A percentile compares a stretch with the other conserved stretches of the same genome.
Evolutionary conservation across 1,284 basidiomycete genomes (phyloP).

Genomic region (Puccinia novopanici): DNA sequence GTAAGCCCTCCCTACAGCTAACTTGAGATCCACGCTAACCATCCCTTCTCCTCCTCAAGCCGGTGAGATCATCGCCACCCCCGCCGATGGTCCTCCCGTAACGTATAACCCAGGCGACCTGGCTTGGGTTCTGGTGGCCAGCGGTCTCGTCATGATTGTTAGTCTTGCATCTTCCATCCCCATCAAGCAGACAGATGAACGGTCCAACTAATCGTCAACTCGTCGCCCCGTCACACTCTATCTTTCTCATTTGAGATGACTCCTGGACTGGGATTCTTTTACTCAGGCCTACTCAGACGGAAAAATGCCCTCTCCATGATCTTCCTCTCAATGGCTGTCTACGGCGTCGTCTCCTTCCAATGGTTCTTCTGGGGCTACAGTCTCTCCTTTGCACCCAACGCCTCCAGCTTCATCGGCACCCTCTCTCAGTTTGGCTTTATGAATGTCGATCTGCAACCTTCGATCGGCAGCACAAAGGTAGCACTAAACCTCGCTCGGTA

Average conservation of each 20-base stretch:
- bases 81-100: conserved; percentile 11
- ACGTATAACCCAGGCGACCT: conserved; percentile 48
- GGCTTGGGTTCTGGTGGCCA: conserved; percentile 37
- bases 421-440: conserved; percentile 49
- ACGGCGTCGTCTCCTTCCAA: conserved; percentile 74
- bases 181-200: too few relatives aligned
- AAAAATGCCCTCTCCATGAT: conserved; percentile 95
- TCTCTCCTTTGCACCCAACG: conserved; percentile 41
- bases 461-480: conserved; percentile 38
- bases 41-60: conserved; percentile 1
- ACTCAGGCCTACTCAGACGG: conserved; percentile 75
- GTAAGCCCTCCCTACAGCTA: neutral
- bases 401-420: conserved; percentile 48
- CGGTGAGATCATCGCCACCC: conserved; percentile 42
- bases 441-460: conserved; percentile 50
- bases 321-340: conserved; percentile 74
- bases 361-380: conserved; percentile 58
- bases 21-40: neutral
- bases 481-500: too few relatives aligned
- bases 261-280: conserved; percentile 67
- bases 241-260: conserved; percentile 46
- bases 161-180: conserved; percentile 4
- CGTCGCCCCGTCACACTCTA: neutral
- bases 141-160: conserved; percentile 48
- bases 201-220: neutral